phyloP scores from a whole-genome alignment of 345 rosid genomes.

The Salix udensis region DNA sequence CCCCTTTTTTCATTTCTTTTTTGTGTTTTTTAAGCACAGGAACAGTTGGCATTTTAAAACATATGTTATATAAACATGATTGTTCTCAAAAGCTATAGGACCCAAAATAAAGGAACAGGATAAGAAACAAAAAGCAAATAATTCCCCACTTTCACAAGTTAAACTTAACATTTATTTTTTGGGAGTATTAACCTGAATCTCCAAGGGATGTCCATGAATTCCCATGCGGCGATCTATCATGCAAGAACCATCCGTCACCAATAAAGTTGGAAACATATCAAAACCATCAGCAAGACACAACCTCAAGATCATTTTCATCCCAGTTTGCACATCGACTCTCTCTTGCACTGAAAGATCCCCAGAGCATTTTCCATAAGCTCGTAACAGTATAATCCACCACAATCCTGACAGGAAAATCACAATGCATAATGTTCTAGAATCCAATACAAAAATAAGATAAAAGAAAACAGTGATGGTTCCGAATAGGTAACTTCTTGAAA shows the following conservation, averaged over 20 bases:
- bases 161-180: not conserved
- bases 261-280: constrained; percentile 85
- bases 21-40: too few relatives aligned
- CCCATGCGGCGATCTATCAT: constrained; percentile 98
- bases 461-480: not conserved
- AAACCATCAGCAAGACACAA: constrained; percentile 81
- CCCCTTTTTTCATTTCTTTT: too few relatives aligned
- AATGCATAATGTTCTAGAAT: not conserved
- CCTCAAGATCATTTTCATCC: constrained; percentile 80
- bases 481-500: not conserved
- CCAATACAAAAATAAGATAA: not conserved
- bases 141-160: not conserved
- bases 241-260: constrained; percentile 92
- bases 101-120: too few relatives aligned
- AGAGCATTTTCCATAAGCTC: constrained; percentile 31
- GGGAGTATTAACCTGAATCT: constrained; percentile 51
- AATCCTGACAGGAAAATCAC: constrained; percentile 16
- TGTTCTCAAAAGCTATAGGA: not conserved
- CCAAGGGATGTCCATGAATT: constrained; percentile 91
- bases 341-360: constrained; percentile 35
- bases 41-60: too few relatives aligned
- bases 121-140: not conserved
- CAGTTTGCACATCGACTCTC: constrained; percentile 86
- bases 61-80: not conserved
- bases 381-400: constrained; percentile 32